Conservation (phyloP, 108 stramenopile species). For the Chaetoceros muelleri region DNA sequence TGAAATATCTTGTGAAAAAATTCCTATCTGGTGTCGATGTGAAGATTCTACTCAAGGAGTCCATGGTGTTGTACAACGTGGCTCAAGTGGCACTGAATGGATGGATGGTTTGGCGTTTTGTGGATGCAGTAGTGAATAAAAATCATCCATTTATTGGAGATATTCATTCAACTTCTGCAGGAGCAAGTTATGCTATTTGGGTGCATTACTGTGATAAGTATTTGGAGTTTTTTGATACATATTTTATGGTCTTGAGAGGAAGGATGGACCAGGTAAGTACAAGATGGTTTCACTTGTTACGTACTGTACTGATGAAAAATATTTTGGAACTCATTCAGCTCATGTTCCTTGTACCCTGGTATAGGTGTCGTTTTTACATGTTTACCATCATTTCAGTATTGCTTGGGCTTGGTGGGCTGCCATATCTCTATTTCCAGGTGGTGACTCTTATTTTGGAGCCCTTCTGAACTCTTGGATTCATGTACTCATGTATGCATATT, state of each 20-base stretch:
- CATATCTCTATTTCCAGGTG: conserved; percentile 65
- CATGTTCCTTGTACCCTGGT: conserved; percentile 2
- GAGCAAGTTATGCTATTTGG: conserved; percentile 83
- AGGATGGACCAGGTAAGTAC: conserved; percentile 84
- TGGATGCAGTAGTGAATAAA: conserved; percentile 48
- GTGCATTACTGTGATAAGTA: conserved; percentile 97
- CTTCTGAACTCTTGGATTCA: conserved; percentile 95
- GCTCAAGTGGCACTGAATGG: conserved; percentile 88
- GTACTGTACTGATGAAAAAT: not conserved
- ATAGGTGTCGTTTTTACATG: conserved; percentile 96
- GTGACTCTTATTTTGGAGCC: conserved; percentile 96
- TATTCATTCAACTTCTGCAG: conserved; percentile 29
- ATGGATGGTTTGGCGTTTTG: conserved; percentile 86
- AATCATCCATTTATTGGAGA: conserved; percentile 82
- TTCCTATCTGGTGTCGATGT: conserved; percentile 42
- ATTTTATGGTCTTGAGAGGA: conserved; percentile 92
- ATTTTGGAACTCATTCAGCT: not conserved
- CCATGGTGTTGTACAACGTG: conserved; percentile 93
- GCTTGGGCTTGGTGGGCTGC: conserved; percentile 93
- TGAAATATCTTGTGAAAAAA: conserved; percentile 40
- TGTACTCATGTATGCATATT: conserved; percentile 99
- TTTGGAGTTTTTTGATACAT: conserved; percentile 95
- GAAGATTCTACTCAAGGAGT: conserved; percentile 63
- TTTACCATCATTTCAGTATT: conserved; percentile 97
- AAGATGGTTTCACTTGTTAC: not conserved